These are phyloP conservation scores for Crassisporium funariophilum DNA, from an alignment of 768 basidiomycete species.

Conservation along the genomic window DNA sequence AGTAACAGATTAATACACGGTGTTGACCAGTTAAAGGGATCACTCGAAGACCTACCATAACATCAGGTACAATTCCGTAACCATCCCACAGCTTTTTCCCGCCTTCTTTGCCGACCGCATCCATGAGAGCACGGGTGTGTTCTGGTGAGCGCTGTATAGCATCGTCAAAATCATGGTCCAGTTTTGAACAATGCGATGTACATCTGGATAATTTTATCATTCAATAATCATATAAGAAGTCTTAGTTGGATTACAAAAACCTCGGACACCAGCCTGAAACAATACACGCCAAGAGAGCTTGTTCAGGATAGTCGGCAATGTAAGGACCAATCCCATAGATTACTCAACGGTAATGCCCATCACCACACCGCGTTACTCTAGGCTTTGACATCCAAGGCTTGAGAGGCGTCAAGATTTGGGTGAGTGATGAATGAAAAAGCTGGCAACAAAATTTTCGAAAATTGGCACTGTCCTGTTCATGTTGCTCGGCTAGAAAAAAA, in stretches of 20 bases:
- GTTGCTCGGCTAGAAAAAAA: no score
- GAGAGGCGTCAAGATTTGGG: background rate
- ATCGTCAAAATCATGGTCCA: background rate
- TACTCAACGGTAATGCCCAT: background rate
- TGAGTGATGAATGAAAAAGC: background rate
- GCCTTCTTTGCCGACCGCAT: background rate
- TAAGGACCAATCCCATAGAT: conserved; percentile 16
- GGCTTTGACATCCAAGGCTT: background rate
- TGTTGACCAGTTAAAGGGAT: no score
- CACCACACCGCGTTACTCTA: background rate
- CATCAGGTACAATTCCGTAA: background rate
- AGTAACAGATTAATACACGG: background rate
- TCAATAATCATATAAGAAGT: background rate
- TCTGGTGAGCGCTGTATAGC: background rate
- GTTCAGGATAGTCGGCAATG: background rate
- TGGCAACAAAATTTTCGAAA: background rate
- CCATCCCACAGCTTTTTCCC: background rate
- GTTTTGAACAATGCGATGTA: background rate
- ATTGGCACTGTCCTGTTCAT: no score
- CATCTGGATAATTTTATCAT: background rate
- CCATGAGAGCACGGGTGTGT: background rate
- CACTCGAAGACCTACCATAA: background rate
- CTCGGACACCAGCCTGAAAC: background rate
- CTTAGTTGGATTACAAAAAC: background rate
- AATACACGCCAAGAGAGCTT: background rate